phyloP scores from a whole-genome alignment of 148 eudicot species.

The Persicaria tinctoria region DNA sequence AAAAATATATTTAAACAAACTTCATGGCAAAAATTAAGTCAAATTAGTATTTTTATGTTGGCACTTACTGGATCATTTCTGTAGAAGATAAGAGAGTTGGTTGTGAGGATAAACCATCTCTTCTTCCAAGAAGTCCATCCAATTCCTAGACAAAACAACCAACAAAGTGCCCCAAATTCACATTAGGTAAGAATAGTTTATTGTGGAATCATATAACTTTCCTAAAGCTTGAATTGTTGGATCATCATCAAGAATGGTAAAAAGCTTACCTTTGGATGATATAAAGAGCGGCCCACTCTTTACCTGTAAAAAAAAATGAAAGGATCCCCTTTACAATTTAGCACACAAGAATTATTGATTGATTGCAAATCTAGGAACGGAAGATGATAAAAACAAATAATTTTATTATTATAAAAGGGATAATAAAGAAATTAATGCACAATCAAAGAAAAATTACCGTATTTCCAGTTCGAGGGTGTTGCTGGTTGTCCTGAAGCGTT shows the following conservation, averaged over 20 bases:
- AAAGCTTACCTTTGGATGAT: slow-evolving; percentile 76
- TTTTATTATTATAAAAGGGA: background rate
- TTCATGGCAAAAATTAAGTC: background rate
- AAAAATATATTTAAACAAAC: background rate
- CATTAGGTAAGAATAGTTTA: background rate
- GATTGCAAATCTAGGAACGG: background rate
- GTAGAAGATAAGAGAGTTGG: slow-evolving; percentile 85
- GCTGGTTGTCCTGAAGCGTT: background rate
- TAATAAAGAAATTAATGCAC: background rate
- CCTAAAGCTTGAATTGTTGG: background rate
- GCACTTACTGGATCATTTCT: slow-evolving; percentile 94
- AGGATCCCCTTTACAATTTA: background rate
- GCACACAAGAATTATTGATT: background rate
- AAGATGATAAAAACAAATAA: background rate
- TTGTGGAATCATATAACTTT: background rate
- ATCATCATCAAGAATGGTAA: background rate
- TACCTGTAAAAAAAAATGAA: slow-evolving; percentile 41
- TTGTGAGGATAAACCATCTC: slow-evolving; percentile 91
- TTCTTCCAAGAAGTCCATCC: slow-evolving; percentile 99
- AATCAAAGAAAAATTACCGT: background rate
- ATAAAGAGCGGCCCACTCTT: slow-evolving; percentile 81
- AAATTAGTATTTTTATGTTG: background rate
- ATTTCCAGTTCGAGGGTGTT: slow-evolving; percentile 2
- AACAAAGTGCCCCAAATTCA: background rate
- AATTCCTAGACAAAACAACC: slow-evolving; percentile 50